Evolutionary conservation across 2,329 filamentous ascomycete genomes (phyloP).

Genomic region (Harringtonia aguacate): DNA sequence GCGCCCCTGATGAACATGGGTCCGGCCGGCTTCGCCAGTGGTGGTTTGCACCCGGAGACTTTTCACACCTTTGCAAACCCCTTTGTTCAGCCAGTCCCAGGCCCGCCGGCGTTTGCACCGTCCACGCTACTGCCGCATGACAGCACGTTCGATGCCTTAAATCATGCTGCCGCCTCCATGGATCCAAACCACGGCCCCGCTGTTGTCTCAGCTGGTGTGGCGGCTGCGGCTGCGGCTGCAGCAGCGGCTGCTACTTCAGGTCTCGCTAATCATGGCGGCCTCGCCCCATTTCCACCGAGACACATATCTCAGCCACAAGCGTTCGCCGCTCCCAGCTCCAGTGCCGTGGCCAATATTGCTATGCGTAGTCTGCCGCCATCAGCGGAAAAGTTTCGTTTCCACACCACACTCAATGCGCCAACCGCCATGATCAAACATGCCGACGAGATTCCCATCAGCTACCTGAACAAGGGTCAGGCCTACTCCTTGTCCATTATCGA

Average conservation of each 20-base stretch:
- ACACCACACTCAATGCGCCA: constrained; percentile 81
- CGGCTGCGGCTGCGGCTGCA: no score
- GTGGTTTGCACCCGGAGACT: constrained; percentile 31
- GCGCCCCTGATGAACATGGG: constrained; percentile 52
- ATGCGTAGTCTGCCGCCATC: constrained; percentile 39
- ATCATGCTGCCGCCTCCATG: constrained; percentile 62
- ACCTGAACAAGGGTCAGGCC: constrained; percentile 93
- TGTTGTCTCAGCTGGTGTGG: background rate
- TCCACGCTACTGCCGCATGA: constrained; percentile 74
- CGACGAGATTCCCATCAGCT: constrained; percentile 93
- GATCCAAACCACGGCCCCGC: constrained; percentile 37
- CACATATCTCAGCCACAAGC: constrained; percentile 4
- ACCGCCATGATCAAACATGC: constrained; percentile 90
- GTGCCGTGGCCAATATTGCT: constrained; percentile 19
- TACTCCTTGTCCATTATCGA: constrained; percentile 83
- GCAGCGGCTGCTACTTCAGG: background rate
- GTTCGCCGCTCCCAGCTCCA: background rate
- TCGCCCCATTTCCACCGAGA: constrained; percentile 5
- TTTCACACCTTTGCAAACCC: constrained; percentile 54
- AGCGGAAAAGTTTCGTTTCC: constrained; percentile 74
- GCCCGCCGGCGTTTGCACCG: constrained; percentile 57
- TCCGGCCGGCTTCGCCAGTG: constrained; percentile 47
- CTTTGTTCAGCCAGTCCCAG: constrained; percentile 52
- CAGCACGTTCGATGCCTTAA: constrained; percentile 69
- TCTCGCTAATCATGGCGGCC: constrained; percentile 1